Conservation (phyloP, 2,329 filamentous ascomycete species). For the Fusarium goolgardi region DNA sequence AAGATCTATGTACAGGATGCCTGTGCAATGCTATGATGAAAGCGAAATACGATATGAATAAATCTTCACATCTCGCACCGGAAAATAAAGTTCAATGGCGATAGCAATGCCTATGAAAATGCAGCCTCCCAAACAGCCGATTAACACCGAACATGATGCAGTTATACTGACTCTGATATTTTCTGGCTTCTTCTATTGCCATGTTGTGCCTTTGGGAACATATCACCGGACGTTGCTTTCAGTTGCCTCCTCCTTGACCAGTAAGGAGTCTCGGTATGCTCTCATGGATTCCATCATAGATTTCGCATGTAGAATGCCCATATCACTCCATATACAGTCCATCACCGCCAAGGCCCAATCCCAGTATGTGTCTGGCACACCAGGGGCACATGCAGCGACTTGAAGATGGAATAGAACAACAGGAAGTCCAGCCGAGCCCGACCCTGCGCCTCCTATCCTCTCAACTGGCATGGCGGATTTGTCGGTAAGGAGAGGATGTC, state of each 20-base stretch:
- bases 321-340: constrained; percentile 62
- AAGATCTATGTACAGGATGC: neutral
- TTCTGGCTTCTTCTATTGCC: neutral
- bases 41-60: neutral
- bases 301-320: constrained; percentile 64
- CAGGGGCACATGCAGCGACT: constrained; percentile 60
- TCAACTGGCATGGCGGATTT: constrained; percentile 52
- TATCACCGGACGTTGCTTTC: constrained; percentile 8
- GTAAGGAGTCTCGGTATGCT: constrained; percentile 37
- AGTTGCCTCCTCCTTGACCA: constrained; percentile 23
- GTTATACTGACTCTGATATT: constrained; percentile 2
- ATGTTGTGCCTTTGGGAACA: neutral
- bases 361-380: constrained; percentile 57
- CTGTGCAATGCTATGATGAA: neutral
- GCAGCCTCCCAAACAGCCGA: neutral
- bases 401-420: constrained; percentile 62
- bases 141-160: constrained; percentile 28
- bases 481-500: constrained; percentile 59
- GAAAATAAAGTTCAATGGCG: constrained; percentile 3
- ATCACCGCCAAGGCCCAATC: constrained; percentile 59
- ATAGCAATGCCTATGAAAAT: neutral
- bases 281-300: constrained; percentile 58
- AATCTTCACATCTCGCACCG: neutral
- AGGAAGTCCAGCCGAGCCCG: constrained; percentile 61
- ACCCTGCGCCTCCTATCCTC: constrained; percentile 55